Evolutionary conservation across 208 protist species (phyloP), one percentile per base, ranked within the genome.

Genomic region (Wallacemonas sp.): DNA sequence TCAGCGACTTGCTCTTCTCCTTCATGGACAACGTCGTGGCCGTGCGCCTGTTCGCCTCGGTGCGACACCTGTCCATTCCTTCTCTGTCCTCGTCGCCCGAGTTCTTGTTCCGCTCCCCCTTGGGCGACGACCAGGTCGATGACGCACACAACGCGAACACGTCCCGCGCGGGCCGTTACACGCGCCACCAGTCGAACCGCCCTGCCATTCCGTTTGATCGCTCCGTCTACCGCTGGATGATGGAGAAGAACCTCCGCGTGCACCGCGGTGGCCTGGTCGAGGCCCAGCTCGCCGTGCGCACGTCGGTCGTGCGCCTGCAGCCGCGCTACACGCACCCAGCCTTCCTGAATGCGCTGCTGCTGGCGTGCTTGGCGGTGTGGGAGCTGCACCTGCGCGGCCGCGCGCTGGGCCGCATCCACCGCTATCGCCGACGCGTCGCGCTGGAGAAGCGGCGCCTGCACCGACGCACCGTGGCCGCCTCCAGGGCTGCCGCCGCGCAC

Each of bases 1-100:
- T 65, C 19, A 58, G 54, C 30, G 38, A 68, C 38, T 56, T 71
- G 21, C 29, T 74, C 34, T 88, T 80, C 46, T 78, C 78, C 6
- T 64, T 88, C 26, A 65, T 84, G 46, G 82, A 82, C 56, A 88
- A 84, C 68, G 69, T 80, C 6, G 72, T 61, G 5, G 17, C 26
- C 2, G 73, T 88, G 54, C 69, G 41, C 14, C 69, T 88, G 27
- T 58, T 57, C 24, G 82, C 77, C 6, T 68, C 68, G 1, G 60
- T 88, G 34, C 72, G 68, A 14, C 81, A 84, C 61, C 30, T 80
- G 32, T 61, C 63, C 0, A 60, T 65, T 36, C 36, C 46, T 2
- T 8, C 41, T n/a, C n/a, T n/a, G n/a, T 14, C 11, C 11, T 47
- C 41, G 41, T 19, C 11, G 11, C 16, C 41, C 17, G 17, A 21